Evolutionary conservation across 768 basidiomycete species (phyloP), one percentile per base, ranked within the genome.

Genomic region (Holtermannia corniformis): DNA sequence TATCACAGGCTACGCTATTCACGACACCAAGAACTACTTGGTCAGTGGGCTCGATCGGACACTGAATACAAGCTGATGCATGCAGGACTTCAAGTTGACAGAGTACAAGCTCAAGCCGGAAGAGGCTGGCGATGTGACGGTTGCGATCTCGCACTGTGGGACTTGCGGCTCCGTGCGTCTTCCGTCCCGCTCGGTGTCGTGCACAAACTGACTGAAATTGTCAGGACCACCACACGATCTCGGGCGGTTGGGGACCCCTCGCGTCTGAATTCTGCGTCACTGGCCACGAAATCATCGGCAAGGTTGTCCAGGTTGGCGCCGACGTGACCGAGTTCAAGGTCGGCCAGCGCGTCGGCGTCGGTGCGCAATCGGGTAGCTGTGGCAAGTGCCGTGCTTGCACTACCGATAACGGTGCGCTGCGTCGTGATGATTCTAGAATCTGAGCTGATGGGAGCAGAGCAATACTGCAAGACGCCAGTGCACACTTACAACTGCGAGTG

Each of bases 281-380:
- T 11, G 70, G 70, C 32, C 70, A 72, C 56, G 70, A 72, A 49
- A 67, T 72, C 57, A 60, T 72, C 28, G 64, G 66, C 22, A 65
- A 67, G 52, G 66, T 72, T 45, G 71, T 68, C 44, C 62, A 68
- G 45, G 60, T 71, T 46, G 67, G 69, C 3, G 54, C 54, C 41
- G 61, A 65, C 23, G 67, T 72, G 47, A 63, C 60, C 21, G 64
- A 65, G 27, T 69, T 72, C 61, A 64, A 69, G 50, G 65, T 77
- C 20, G 82, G 82, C 13, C 80, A 83, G 32, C 71, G 78, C 14
- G 82, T 77, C 58, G 82, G 82, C 49, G 75, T 78, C 3, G 75
- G 77, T 16, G 74, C 71, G 13, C 80, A 81, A 54, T 78, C 78
- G 45, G 77, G 76, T 50, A 78, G 78, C 12, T 83, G 81, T 74